Evolutionary conservation across 805 yeast species (phyloP), one percentile per base, ranked within the genome.

Genomic region (Naumovozyma baii): DNA sequence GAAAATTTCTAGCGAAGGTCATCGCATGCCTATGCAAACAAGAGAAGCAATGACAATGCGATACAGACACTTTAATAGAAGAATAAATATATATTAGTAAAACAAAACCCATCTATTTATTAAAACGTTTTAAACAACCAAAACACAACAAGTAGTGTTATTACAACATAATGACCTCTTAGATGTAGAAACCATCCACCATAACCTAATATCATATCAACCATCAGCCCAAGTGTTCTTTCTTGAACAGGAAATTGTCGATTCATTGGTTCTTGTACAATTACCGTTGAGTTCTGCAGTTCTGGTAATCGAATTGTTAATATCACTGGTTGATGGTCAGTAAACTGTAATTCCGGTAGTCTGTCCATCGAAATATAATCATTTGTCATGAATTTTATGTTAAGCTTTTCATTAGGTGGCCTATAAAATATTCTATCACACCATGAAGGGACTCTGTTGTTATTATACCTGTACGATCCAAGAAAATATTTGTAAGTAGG

Each of bases 301-400:
- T 7, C 12, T 12, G 38, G 33, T 5, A 78, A 63, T 0, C 61
- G 51, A 1, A 80, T 55, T 5, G 59, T 58, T 29, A 84, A 57
- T 46, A 59, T 73, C 1, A 87, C 95, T 0, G 96, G 94, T 36
- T 74, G 73, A 59, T 87, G 96, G 58, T 87, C 96, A 0, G 95
- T 83, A 18, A 68, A 63, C 4, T 62, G 59, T 30, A 80, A 59
- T 0, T 64, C 55, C 1, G 64, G 55, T 1, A 41, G 30, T 34
- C 64, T 48, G 12, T 32, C 28, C 5, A 83, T 48, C 5, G 83
- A 67, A 20, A 61, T 50, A 58, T 86, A 86, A 3, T 55, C 52
- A 14, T 44, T 39, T 7, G 26, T 22, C 9, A 22, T 7, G 7
- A 7, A 7, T 7, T 22, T 10, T 8, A 29, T 29, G 13, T n/a